Percentiles rank a stretch among this genome's conserved stretches.
These are phyloP conservation scores for Diplodia seriata DNA, from an alignment of 2,329 filamentous ascomycete species.

Conservation along the genomic window DNA sequence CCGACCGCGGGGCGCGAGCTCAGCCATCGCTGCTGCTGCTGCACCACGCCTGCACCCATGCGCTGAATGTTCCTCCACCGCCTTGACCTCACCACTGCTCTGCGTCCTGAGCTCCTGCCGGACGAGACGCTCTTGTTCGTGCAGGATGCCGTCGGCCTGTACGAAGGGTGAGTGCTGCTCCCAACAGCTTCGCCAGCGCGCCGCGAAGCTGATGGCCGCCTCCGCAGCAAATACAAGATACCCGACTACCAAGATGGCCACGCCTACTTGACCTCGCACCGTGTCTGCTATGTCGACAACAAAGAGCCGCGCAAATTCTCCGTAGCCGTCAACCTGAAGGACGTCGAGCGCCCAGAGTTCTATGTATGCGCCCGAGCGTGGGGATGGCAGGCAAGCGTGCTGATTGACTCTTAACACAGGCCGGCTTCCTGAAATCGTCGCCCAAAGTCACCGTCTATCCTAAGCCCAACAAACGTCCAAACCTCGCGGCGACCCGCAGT, in stretches of 20 bases:
- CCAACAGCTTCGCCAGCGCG: constrained; percentile 7
- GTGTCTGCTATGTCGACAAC: constrained; percentile 93
- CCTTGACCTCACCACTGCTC: constrained; percentile 93
- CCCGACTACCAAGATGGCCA: constrained; percentile 93
- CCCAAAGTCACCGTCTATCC: constrained; percentile 89
- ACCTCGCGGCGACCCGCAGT: constrained; percentile 52
- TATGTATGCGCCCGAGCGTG: constrained; percentile 64
- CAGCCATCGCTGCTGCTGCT: constrained; percentile 3
- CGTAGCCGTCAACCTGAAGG: constrained; percentile 83
- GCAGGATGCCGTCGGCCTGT: constrained; percentile 95
- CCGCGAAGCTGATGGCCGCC: constrained; percentile 32
- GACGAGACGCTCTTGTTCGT: constrained; percentile 97
- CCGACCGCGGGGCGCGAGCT: constrained; percentile 13
- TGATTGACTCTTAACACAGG: constrained; percentile 55
- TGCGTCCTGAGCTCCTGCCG: constrained; percentile 88
- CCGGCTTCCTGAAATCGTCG: constrained; percentile 93
- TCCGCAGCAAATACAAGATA: constrained; percentile 86
- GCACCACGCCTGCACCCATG: constrained; percentile 21
- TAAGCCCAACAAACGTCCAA: constrained; percentile 72
- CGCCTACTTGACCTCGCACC: constrained; percentile 94
- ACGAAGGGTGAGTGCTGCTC: constrained; percentile 78
- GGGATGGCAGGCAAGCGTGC: not conserved
- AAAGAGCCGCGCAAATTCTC: constrained; percentile 84
- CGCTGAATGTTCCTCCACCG: constrained; percentile 95
- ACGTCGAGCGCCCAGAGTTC: constrained; percentile 89